Evolutionary conservation across 2,329 filamentous ascomycete species (phyloP), one percentile per base, ranked within the genome.

Genomic region (Lithohypha guttulata): DNA sequence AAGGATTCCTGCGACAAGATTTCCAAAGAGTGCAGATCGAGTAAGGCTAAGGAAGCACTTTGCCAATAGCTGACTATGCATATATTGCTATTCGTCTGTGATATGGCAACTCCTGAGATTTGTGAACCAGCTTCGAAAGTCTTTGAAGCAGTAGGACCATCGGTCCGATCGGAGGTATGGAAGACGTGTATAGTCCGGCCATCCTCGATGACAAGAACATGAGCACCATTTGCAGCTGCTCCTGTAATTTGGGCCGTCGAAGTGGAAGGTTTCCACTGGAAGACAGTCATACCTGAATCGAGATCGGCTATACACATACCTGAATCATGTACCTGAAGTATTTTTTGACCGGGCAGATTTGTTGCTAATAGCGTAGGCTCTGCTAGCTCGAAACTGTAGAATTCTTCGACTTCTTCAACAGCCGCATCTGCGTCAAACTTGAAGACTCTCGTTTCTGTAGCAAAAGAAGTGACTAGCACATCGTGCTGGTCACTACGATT

Each of bases 11-110:
- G 77, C 34, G 77, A 73, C 1, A 85, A 61, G 1, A 77, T 71
- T 21, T 77, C 62, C 2, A 96, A 64, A 2, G 75, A 77, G 13
- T 70, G 59, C 15, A 93, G 58, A 42, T 79, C 71, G 30, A 94
- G 66, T 22, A 96, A 67, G 0, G 82, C 81, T 18, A 96, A 72
- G 8, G 75, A 75, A 4, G 84, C 83, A n/a, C 79, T 79, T 46
- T 82, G 77, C 77, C 89, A 96, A 60, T 93, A 91, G 1, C 86
- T 87, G 11, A 91, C 71, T 19, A 94, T 79, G 41, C 82, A 89
- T 21, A 85, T 64, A 34, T 74, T 68, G 3, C 70, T 64, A 10
- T 79, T 64, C 23, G 73, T 66, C 3, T 73, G 66, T 0, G 86
- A 77, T 2, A 91, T 71, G 32, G 89, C 78, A 7, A 96, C 69